A percentile compares a stretch with the other conserved stretches of the same genome.
Evolutionary conservation across 2,329 filamentous ascomycete genomes (phyloP).

Genomic region (Anisogramma anomala): DNA sequence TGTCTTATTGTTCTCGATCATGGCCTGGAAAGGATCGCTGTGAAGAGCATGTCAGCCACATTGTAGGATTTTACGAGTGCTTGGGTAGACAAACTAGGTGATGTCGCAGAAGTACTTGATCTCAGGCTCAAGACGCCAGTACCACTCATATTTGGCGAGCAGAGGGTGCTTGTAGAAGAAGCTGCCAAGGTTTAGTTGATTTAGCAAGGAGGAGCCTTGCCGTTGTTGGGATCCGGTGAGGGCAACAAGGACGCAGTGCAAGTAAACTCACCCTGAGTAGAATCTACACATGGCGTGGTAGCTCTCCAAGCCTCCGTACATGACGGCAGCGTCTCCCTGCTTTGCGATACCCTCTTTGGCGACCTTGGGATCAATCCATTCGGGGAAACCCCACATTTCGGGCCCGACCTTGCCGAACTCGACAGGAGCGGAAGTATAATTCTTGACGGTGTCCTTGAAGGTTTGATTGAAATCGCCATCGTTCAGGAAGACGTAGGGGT

Average conservation of each 20-base stretch:
- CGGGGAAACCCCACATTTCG: constrained; percentile 90
- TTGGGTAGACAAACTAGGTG: constrained; percentile 60
- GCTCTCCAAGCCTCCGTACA: constrained; percentile 98
- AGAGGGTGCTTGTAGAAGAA: constrained; percentile 98
- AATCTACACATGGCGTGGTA: constrained; percentile 99
- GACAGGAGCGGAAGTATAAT: constrained; percentile 77
- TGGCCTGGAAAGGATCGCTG: constrained; percentile 88
- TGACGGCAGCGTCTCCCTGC: constrained; percentile 93
- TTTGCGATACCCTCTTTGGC: constrained; percentile 93
- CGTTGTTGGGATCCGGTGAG: too few relatives aligned
- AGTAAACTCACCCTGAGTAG: constrained; percentile 74
- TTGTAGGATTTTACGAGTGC: too few relatives aligned
- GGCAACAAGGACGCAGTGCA: background rate
- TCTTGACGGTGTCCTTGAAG: constrained; percentile 78
- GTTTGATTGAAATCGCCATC: constrained; percentile 92
- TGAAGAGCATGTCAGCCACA: background rate
- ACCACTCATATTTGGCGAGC: constrained; percentile 96
- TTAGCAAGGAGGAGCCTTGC: too few relatives aligned
- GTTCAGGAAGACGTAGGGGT: constrained; percentile 97
- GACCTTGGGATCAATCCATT: constrained; percentile 90
- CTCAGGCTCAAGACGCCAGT: constrained; percentile 97
- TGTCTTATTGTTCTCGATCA: constrained; percentile 91
- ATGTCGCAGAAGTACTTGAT: constrained; percentile 99
- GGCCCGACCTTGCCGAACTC: constrained; percentile 91
- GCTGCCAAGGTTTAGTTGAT: constrained; percentile 31